A percentile compares a stretch with the other conserved stretches of the same genome.
phyloP scores from a whole-genome alignment of 208 protist genomes.

The Vickermania ingenoplastis region DNA sequence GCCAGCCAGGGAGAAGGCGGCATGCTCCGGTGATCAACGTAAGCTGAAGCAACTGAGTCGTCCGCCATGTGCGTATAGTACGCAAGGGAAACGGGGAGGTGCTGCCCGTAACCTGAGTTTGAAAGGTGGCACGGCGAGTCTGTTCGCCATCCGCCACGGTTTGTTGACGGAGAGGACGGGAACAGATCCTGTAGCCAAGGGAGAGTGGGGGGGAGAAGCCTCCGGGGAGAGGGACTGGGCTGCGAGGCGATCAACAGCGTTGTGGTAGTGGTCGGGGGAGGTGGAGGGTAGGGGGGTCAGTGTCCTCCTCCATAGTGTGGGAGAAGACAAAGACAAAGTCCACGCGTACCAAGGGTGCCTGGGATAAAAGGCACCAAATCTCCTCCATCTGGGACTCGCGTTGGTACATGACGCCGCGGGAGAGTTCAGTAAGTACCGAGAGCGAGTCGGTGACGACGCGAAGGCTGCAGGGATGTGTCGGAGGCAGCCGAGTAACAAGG shows the following conservation, averaged over 20 bases:
- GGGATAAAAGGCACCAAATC: conserved; percentile 1
- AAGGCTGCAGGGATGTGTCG: background rate
- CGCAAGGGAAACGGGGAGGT: background rate
- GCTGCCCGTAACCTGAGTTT: background rate
- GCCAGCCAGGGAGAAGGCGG: no score
- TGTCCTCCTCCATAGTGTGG: background rate
- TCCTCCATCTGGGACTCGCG: background rate
- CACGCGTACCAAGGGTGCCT: background rate
- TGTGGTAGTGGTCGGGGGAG: background rate
- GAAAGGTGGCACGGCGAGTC: background rate
- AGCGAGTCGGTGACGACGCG: background rate
- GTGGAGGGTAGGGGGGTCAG: background rate
- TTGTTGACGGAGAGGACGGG: background rate
- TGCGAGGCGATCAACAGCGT: background rate
- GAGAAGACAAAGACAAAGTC: background rate
- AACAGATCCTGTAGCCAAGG: background rate
- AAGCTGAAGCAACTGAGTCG: background rate
- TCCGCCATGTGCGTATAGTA: background rate
- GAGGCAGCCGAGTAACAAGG: background rate
- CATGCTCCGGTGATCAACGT: no score
- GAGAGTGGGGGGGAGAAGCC: background rate
- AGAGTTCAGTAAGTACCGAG: background rate
- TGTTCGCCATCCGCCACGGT: background rate
- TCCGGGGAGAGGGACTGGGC: background rate
- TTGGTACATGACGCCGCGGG: background rate